Percentiles rank a stretch among this genome's conserved stretches.
phyloP scores from a whole-genome alignment of 1,284 basidiomycete genomes.

The Sphaerobolus stellatus region DNA sequence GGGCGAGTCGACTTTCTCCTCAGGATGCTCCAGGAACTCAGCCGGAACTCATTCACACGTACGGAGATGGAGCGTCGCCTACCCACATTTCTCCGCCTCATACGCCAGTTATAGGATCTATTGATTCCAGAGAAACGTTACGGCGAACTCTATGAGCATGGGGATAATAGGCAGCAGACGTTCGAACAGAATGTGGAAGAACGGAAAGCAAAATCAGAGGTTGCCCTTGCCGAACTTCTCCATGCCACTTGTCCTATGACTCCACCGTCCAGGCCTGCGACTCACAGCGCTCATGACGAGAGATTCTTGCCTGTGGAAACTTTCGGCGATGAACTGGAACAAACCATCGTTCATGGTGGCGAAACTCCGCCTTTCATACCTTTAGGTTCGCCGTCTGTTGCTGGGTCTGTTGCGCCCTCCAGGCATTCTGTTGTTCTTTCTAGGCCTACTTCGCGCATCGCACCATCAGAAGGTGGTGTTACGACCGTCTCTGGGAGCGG shows the following conservation, averaged over 20 bases:
- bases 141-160: conserved; percentile 7
- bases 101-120: neutral
- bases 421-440: neutral
- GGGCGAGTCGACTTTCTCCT: no score
- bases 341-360: neutral
- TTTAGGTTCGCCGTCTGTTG: neutral
- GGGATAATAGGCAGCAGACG: conserved; percentile 47
- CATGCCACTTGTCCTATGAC: no score
- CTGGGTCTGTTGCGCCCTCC: neutral
- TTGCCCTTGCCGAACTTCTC: conserved; percentile 51
- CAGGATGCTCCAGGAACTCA: no score
- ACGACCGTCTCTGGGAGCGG: conserved; percentile 13
- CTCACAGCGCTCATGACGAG: neutral
- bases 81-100: no score
- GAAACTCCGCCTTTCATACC: neutral
- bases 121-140: conserved; percentile 24
- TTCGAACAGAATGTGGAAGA: conserved; percentile 60
- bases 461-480: conserved; percentile 4
- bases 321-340: neutral
- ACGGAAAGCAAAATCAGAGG: conserved; percentile 51
- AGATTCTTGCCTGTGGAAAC: neutral
- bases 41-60: no score
- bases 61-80: no score
- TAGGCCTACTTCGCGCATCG: neutral
- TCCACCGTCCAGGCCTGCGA: neutral